A percentile compares a stretch with the other conserved stretches of the same genome.
Evolutionary conservation across 208 protist genomes (phyloP).

Genomic region (Leishmania tarentolae): DNA sequence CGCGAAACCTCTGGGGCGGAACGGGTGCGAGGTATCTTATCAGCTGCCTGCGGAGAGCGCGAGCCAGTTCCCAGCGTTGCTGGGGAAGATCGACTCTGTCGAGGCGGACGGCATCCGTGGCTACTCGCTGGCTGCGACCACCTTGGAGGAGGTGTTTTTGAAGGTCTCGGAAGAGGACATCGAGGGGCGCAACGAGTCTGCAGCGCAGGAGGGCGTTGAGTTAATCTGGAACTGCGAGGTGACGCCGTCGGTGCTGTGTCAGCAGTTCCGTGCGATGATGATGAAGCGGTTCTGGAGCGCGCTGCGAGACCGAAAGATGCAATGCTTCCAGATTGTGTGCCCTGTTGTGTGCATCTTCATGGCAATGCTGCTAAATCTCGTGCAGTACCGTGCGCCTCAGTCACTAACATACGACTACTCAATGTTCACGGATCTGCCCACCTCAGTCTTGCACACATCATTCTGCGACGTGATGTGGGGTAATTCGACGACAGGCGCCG

Average conservation of each 20-base stretch:
- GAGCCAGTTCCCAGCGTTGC: constrained; percentile 35
- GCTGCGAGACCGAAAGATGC: constrained; percentile 63
- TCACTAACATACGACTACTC: constrained; percentile 23
- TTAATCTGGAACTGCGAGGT: constrained; percentile 25
- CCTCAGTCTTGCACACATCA: constrained; percentile 33
- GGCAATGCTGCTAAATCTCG: constrained; percentile 65
- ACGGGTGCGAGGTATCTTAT: constrained; percentile 41
- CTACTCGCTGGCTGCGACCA: constrained; percentile 67
- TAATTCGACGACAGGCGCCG: not conserved
- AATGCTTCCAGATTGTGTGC: constrained; percentile 78
- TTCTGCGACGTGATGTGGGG: constrained; percentile 27
- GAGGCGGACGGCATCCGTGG: constrained; percentile 37
- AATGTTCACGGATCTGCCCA: constrained; percentile 35
- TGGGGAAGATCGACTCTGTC: constrained; percentile 66
- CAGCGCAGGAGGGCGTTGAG: constrained; percentile 26
- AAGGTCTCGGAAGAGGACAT: constrained; percentile 44
- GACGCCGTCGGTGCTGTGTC: constrained; percentile 18
- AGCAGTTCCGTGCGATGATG: constrained; percentile 61
- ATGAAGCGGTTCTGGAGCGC: constrained; percentile 56
- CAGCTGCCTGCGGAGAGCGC: constrained; percentile 43
- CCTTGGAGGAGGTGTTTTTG: constrained; percentile 81
- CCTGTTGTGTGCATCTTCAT: constrained; percentile 67
- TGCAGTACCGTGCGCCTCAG: constrained; percentile 29
- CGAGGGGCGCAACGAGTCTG: constrained; percentile 77
- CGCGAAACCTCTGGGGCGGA: constrained; percentile 28